A percentile compares a stretch with the other conserved stretches of the same genome.
Evolutionary conservation across 306 rosid species (phyloP).

Genomic region (Elaeagnus macrophylla): DNA sequence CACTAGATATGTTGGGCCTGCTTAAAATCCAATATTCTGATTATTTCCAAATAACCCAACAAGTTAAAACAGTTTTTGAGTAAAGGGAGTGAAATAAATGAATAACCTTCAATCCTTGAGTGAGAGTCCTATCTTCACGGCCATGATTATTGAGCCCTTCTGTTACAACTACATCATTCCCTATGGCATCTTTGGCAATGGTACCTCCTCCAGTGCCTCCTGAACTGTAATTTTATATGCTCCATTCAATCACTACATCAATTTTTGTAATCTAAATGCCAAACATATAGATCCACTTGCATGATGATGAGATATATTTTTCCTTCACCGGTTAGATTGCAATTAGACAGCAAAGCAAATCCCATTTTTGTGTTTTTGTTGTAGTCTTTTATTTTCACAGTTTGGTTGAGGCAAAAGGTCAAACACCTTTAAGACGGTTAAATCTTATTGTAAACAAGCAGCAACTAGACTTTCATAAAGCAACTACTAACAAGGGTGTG

Average conservation of each 20-base stretch:
- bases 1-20: constrained; percentile 93
- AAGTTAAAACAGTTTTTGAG: not conserved
- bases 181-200: constrained; percentile 79
- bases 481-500: too few relatives aligned
- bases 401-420: too few relatives aligned
- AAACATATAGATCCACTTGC: too few relatives aligned
- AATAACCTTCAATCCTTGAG: constrained; percentile 82
- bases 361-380: too few relatives aligned
- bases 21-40: constrained; percentile 29
- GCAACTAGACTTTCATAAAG: too few relatives aligned
- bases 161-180: constrained; percentile 68
- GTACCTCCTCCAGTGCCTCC: constrained; percentile 53
- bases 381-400: too few relatives aligned
- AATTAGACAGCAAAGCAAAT: too few relatives aligned
- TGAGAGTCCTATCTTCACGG: constrained; percentile 83
- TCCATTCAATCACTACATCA: not conserved
- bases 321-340: too few relatives aligned
- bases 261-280: not conserved
- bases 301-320: too few relatives aligned
- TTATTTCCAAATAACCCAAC: not conserved
- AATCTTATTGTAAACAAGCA: too few relatives aligned
- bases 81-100: not conserved
- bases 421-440: too few relatives aligned
- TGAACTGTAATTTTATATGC: constrained; percentile 30
- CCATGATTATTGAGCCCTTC: constrained; percentile 83